Evolutionary conservation across 352 stramenopile genomes (phyloP).

Genomic region (Peronospora destructor): DNA sequence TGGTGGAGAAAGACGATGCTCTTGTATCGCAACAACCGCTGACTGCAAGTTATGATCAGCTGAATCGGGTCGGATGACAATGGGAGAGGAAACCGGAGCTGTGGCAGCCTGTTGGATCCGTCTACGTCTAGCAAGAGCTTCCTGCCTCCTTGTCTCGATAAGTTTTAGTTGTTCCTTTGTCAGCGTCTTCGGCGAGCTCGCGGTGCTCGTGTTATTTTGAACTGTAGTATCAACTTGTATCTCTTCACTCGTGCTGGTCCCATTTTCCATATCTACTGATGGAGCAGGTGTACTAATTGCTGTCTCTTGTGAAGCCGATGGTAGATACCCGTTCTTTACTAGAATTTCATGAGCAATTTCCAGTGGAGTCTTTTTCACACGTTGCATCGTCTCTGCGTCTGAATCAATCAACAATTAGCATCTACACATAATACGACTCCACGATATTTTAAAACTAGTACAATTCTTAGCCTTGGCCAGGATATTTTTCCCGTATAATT

Average conservation of each 20-base stretch:
- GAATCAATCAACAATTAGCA: background rate
- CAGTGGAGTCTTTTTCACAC: slow-evolving; percentile 47
- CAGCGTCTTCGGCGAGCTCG: slow-evolving; percentile 31
- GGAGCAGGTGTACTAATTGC: background rate
- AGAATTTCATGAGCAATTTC: slow-evolving; percentile 59
- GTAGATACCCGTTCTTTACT: slow-evolving; percentile 49
- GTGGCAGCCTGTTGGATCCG: slow-evolving; percentile 6
- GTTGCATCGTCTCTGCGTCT: slow-evolving; percentile 59
- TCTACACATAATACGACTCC: background rate
- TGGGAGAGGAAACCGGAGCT: background rate
- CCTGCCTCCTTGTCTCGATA: slow-evolving; percentile 45
- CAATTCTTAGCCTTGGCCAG: slow-evolving; percentile 56
- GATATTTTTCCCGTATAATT: slow-evolving; percentile 65
- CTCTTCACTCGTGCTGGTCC: background rate
- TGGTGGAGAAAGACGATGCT: background rate
- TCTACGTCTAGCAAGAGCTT: slow-evolving; percentile 55
- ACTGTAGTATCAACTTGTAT: background rate
- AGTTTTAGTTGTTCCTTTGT: slow-evolving; percentile 47
- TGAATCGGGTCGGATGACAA: slow-evolving; percentile 4
- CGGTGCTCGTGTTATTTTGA: slow-evolving; percentile 1
- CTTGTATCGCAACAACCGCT: background rate
- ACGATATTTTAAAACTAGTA: slow-evolving; percentile 11
- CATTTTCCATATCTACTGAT: background rate
- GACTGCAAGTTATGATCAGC: background rate
- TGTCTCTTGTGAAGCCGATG: slow-evolving; percentile 5